Base-by-base conservation (phyloP, 2,329 filamentous ascomycete genomes). In the Aspergillus latus region DNA sequence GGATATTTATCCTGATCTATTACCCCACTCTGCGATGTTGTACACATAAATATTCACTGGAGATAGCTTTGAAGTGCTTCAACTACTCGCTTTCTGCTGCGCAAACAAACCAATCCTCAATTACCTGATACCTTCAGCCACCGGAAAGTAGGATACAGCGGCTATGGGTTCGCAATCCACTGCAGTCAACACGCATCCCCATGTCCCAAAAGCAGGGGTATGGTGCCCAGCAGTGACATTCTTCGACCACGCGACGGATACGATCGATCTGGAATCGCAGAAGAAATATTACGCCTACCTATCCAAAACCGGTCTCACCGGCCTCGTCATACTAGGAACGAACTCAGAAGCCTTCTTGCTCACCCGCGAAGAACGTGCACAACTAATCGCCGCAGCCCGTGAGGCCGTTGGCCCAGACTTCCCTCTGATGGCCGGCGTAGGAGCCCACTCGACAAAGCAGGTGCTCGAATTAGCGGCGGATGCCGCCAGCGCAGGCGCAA, bases 401-500 rank as follows among this genome's bases (percentile, higher is more conserved):
- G 66, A 68, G 36, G 79, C 81, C n/a, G 78, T 82, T 11, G 80
- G 80, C 0, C 76, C 79, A 0, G 71, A 73, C 21, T 84, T 76
- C 64, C 84, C 83, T 30, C 76, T 87, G 66, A 86, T 86, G 77
- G 84, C 83, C 3, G 86, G 86, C 34, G 82, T 85, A 5, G 80
- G 84, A 15, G 84, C 82, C 0, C 85, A 88, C 69, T 87, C 84
- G 13, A 88, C 84, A 2, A 79, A 80, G 60, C 85, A 88, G 71
- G 82, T 83, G 3, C 76, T 86, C 1, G 81, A 87, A 67, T 81
- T 80, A 58, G 78, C 85, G 52, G 64, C 69, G 29, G 86, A 88
- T 64, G 86, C 86, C 1, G 74, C 76, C 16, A 77, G 76, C 0
- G 85, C 84, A 0, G 85, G 85, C 13, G 84, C 84, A 43, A 76